Percentiles rank a stretch among this genome's conserved stretches.
Conservation (phyloP, 1,284 basidiomycete species). For the Neolentinus lepideus region DNA sequence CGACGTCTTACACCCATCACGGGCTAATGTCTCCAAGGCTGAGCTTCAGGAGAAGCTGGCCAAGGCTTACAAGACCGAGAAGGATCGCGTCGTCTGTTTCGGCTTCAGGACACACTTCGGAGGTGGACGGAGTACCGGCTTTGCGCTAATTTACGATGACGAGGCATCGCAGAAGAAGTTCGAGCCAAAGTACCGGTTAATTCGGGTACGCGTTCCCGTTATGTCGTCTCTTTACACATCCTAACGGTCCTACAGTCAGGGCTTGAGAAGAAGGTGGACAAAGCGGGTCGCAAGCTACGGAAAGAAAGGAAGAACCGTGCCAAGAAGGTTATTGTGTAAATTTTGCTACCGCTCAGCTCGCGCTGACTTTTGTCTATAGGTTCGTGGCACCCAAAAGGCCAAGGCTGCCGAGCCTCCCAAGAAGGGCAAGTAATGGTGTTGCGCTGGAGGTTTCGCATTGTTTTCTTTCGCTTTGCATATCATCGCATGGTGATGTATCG, state of each 20-base stretch:
- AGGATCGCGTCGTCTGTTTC: conserved; percentile 71
- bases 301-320: conserved; percentile 99
- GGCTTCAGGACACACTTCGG: conserved; percentile 92
- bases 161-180: conserved; percentile 94
- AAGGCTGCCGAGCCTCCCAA: conserved; percentile 87
- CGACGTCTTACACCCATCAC: conserved; percentile 94
- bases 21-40: conserved; percentile 90
- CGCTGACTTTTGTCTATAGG: conserved; percentile 30
- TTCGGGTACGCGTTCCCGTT: conserved; percentile 67
- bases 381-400: conserved; percentile 88
- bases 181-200: conserved; percentile 93
- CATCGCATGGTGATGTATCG: conserved; percentile 29
- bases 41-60: conserved; percentile 95
- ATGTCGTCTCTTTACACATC: conserved; percentile 4
- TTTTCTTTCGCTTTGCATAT: conserved; percentile 26
- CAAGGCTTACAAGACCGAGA: conserved; percentile 71
- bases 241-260: conserved; percentile 56
- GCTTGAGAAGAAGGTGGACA: conserved; percentile 79
- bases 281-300: conserved; percentile 94
- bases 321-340: conserved; percentile 72
- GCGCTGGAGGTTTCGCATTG: conserved; percentile 15
- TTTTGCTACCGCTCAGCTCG: background rate
- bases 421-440: conserved; percentile 71
- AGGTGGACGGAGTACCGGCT: conserved; percentile 97
- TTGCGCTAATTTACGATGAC: conserved; percentile 97